Base-by-base conservation (phyloP, 768 basidiomycete genomes). In the Sarcomyxa edulis region DNA sequence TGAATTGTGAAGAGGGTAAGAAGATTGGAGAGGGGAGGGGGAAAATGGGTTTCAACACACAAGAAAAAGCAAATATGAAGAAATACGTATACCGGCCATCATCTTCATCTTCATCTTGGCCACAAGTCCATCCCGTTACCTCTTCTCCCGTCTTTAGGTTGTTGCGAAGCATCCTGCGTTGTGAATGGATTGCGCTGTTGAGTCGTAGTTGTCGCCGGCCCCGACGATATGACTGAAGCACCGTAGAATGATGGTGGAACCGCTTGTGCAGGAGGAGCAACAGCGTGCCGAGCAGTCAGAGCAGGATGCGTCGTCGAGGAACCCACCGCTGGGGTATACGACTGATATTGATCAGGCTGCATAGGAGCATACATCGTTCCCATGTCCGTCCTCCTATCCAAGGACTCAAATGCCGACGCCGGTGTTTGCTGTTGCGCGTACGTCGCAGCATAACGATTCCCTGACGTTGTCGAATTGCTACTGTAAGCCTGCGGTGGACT, bases 401-500 rank as follows among this genome's bases (percentile, higher is more conserved):
- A 47, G n/a, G 76, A 57, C 32, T 83, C 81, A 50, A 81, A 84
- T 12, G 74, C 39, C 44, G 68, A 51, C 35, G 54, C 43, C 34
- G 58, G 44, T 27, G 59, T 64, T 46, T 63, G 68, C 15, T 55
- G 58, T 47, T 72, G 71, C 8, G 69, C 56, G 44, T 78, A 86
- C 30, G 74, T 69, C 16, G 73, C 57, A 4, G 76, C 61, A 56
- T 78, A 87, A 10, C 85, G 78, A 50, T 72, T 74, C 7, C 73
- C 74, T n/a, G 72, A 54, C 12, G 75, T 63, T 19, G 76, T 66
- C 25, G 72, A 44, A 44, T 62, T 66, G 42, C 73, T 66, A 10
- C 76, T 52, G 52, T 88, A 89, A 7, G 79, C 73, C 55, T 87
- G 85, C 11, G 85, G 80, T 6, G 88, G 88, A 46, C 81, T 83